These are phyloP conservation scores for Solanum piurae DNA, from an alignment of 257 asterid genomes.

Conservation along the genomic window DNA sequence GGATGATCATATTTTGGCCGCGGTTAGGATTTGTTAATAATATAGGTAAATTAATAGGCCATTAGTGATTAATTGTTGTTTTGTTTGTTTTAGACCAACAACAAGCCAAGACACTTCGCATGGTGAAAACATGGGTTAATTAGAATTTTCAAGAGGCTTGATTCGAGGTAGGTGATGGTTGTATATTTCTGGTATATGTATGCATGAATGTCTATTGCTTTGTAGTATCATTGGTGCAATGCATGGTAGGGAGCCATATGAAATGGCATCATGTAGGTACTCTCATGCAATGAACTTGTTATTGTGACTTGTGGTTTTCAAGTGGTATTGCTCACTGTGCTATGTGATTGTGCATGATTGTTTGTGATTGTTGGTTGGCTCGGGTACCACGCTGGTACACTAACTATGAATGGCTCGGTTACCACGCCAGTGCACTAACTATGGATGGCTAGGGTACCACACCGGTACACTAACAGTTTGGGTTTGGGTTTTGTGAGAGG, in stretches of 20 bases:
- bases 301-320: neutral
- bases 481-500: neutral
- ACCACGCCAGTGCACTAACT: neutral
- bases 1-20: neutral
- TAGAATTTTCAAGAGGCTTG: neutral
- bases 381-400: neutral
- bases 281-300: neutral
- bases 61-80: neutral
- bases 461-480: neutral
- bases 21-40: neutral
- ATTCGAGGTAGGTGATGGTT: neutral
- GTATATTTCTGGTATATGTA: neutral
- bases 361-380: neutral
- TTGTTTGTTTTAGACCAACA: neutral
- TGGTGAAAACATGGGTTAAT: neutral
- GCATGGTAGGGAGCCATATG: neutral
- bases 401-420: neutral
- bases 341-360: neutral
- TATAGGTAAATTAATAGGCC: neutral
- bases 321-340: neutral
- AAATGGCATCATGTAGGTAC: neutral
- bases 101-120: neutral
- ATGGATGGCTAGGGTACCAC: neutral
- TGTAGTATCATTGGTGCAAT: neutral
- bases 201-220: neutral